Evolutionary conservation across 2,329 filamentous ascomycete genomes (phyloP), one percentile per base, ranked within the genome.

Genomic region (Ophiostoma pallidulum): DNA sequence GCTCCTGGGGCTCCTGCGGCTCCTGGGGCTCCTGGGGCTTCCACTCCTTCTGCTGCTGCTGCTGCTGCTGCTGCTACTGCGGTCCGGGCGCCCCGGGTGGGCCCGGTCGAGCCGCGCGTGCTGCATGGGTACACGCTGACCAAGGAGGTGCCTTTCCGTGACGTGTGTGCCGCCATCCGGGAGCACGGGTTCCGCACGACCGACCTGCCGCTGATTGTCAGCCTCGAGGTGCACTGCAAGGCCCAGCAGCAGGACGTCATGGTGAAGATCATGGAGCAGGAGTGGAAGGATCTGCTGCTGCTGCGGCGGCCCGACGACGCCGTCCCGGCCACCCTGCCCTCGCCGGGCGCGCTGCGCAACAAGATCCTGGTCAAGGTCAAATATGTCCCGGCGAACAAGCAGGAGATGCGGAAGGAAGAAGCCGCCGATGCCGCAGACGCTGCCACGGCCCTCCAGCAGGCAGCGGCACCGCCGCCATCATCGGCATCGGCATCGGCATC

Each of bases 121-220:
- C 70, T 91, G 8, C 89, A 95, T 62, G 89, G 87, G 1, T 88
- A 94, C 63, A 97, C 92, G 0, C 73, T 95, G 18, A 98, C 92
- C 14, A 90, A 86, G 56, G 85, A 92, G 51, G 80, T 95, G 33
- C 75, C 85, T 0, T 97, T 97, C 65, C 80, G 90, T 42, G 78
- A 84, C 36, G 91, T 97, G 2, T 95, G 90, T 65, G 71, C 76
- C 48, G 80, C 86, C 0, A 90, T 97, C 54, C 73, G 79, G 28
- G 78, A 94, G 48, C 78, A 82, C 58, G 89, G 85, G 1, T 97
- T 97, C 58, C 67, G 75, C 3, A 77, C 72, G 4, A 82, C 78
- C 18, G 82, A 91, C 51, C 69, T 94, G 16, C 92, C 92, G 0
- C 71, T 98, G n/a, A 91, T 97, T 51, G 84, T 96, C 57, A 95